phyloP scores from a whole-genome alignment of 768 basidiomycete genomes.

The Infundibulicybe gibba region DNA sequence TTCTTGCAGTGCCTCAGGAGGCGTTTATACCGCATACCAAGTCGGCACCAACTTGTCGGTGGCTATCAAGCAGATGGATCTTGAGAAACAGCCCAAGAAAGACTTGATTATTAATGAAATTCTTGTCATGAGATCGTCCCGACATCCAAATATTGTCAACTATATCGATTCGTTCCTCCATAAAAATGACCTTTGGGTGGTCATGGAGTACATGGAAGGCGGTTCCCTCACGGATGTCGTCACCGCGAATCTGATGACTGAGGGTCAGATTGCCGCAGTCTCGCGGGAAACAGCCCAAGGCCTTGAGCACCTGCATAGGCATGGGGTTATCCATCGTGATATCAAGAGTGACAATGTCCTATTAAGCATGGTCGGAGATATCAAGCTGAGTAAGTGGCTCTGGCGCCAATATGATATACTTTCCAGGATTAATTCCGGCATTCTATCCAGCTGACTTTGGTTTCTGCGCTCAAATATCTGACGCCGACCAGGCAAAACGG shows the following conservation, averaged over 20 bases:
- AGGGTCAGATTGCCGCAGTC: conserved; percentile 98
- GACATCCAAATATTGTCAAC: conserved; percentile 99
- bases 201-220: conserved; percentile 99
- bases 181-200: conserved; percentile 98
- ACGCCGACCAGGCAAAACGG: conserved; percentile 84
- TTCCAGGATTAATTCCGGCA: background rate
- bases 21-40: conserved; percentile 98
- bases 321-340: conserved; percentile 97
- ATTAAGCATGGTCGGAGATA: conserved; percentile 89
- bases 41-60: conserved; percentile 92
- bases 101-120: conserved; percentile 99
- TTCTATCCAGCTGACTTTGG: conserved; percentile 82
- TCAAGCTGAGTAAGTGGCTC: conserved; percentile 86
- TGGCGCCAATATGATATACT: background rate
- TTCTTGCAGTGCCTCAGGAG: conserved; percentile 79
- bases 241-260: conserved; percentile 94
- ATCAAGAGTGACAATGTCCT: conserved; percentile 99
- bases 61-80: conserved; percentile 99
- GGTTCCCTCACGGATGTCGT: conserved; percentile 94
- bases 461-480: conserved; percentile 97
- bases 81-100: conserved; percentile 99
- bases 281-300: conserved; percentile 92
- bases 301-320: conserved; percentile 89
- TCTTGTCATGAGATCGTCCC: conserved; percentile 94
- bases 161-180: conserved; percentile 98